Evolutionary conservation across 257 asterid genomes (phyloP), one percentile per base, ranked within the genome.

Genomic region (Penstemon newberryi): DNA sequence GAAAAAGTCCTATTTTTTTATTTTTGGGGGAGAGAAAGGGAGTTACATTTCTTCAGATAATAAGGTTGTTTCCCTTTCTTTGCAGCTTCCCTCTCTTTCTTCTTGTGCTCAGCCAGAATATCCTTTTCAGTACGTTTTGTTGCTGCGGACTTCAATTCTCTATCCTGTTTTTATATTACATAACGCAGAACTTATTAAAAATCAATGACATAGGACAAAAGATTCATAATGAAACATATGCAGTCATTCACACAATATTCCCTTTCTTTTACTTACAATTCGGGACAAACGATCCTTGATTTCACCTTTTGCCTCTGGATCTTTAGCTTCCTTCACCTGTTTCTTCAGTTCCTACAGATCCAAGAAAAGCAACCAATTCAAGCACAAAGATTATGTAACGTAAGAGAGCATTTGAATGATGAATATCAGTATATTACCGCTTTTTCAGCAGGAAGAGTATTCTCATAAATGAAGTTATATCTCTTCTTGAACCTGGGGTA

Each of bases 51-150:
- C 79, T 81, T 94, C 63, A 91, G 85, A 72, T 89, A 89, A 66
- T 80, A 94, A 56, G 99, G 99, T 42, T 69, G 80, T 80, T 94
- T 94, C 81, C 99, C 99, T 77, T 85, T 82, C 88, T 86, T 86
- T 66, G 95, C 96, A 46, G 99, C 96, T 79, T 81, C 95, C 84
- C 95, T 86, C 85, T 91, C 96, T 84, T 89, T 94, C 87, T 83
- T 87, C 96, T 86, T 94, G 84, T 91, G 99, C 80, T 81, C 88
- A 11, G 88, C 75, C 75, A 91, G 69, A 62, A 94, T 87, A 46
- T 83, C 87, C 74, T 81, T 87, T 70, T 85, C 96, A 5, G 93
- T 75, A 36, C 70, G 86, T 78, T 80, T 94, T 40, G 87, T 37
- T 41, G 76, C 83, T 49, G 86, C 88, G 37, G 86, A 77, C 79